phyloP scores from a whole-genome alignment of 1,284 basidiomycete genomes.

The Inonotus obliquus region DNA sequence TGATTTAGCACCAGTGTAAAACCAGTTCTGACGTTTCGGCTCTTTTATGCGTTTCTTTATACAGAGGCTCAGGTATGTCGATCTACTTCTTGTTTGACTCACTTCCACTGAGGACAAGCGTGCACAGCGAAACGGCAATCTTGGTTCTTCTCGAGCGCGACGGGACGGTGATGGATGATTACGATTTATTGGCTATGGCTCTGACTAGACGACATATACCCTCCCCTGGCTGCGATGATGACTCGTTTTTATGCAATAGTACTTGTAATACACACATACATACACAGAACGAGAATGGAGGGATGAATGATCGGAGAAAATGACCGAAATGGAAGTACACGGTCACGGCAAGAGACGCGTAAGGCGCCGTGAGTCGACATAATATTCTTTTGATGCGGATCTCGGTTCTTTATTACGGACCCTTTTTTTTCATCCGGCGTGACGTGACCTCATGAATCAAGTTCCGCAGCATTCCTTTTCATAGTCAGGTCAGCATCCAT shows the following conservation, averaged over 20 bases:
- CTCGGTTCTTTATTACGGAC: not conserved
- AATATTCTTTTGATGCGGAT: conserved; percentile 3
- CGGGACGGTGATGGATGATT: conserved; percentile 8
- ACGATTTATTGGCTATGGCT: conserved; percentile 10
- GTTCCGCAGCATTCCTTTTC: not conserved
- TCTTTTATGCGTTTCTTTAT: conserved; percentile 5
- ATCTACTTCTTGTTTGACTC: conserved; percentile 8
- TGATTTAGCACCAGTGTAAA: conserved; percentile 1
- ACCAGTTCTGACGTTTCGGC: conserved; percentile 5
- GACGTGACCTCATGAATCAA: not conserved
- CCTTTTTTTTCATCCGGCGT: not conserved
- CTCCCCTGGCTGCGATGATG: not conserved
- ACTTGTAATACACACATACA: conserved; percentile 11
- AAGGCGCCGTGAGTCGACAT: no score
- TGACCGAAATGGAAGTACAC: not conserved
- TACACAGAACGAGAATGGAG: not conserved
- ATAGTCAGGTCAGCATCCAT: not conserved
- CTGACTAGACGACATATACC: conserved; percentile 18
- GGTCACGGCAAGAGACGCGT: not conserved
- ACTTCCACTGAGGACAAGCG: conserved; percentile 20
- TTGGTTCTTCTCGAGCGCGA: conserved; percentile 62
- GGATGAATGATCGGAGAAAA: not conserved
- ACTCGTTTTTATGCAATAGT: not conserved
- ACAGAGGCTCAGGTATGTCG: conserved; percentile 26
- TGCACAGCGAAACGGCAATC: conserved; percentile 74